Evolutionary conservation across 176 grass and related monocot genomes (phyloP), one percentile per base, ranked within the genome.

Genomic region (Carex myosuroides): DNA sequence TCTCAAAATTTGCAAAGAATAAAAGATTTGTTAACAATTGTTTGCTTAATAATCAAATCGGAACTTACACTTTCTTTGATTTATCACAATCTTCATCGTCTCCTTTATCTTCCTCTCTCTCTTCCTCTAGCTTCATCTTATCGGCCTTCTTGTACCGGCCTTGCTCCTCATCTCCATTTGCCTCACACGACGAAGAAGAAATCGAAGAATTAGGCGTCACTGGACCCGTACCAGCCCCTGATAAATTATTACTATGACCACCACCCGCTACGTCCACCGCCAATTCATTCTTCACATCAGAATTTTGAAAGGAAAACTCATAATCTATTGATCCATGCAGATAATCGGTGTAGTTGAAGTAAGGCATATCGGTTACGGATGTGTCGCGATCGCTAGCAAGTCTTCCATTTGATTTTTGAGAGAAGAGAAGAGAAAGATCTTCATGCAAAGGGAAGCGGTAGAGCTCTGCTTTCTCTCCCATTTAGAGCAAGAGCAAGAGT

Each of bases 161-260:
- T 3, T 78, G 87, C 56, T 90, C 86, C 70, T 89, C 94, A 11
- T 94, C 92, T 7, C 87, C 90, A 14, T 88, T 89, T 52, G 87
- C 85, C 85, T 91, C 92, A 53, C 78, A 89, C 10, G 87, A 97
- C 64, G 94, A 97, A 67, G 88, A 89, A 71, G 90, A 92, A 6
- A 89, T 83, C 13, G 92, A 97, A 6, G 94, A 97, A 80, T 97
- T 97, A 3, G 88, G 92, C 5, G 94, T 92, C 69, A 85, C 80
- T 74, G 86, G 81, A 13, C 39, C 70, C 6, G 86, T 84, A 42
- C 55, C 81, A 2, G 60, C 39, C 52, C 37, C 42, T 18, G 76
- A 18, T 41, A 86, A 46, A 44, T 81, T 83, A 50, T 54, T 68
- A 35, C 39, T 83, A 33, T 14, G 67, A 33, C 13, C 13, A 4